Evolutionary conservation across 441 rosid species (phyloP), one percentile per base, ranked within the genome.

Genomic region (Arabidopsis lyrata): DNA sequence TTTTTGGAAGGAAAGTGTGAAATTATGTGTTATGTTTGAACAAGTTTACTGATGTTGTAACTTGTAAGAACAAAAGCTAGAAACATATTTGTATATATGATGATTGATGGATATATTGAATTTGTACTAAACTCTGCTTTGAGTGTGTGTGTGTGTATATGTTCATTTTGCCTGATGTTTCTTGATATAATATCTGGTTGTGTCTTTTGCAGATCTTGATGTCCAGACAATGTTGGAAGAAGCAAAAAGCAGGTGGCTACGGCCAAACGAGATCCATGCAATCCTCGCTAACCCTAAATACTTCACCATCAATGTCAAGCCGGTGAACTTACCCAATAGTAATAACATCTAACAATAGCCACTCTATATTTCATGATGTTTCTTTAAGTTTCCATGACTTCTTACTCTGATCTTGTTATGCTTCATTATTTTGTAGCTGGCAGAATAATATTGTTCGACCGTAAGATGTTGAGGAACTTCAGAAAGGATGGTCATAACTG

Each of bases 401-500:
- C 16, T 60, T 41, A 53, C 32, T 16, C 34, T 48, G n/a, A 44
- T 54, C 0, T 31, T 54, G 1, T 31, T 57, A 20, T 39, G 34
- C 53, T 53, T 14, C 18, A 14, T 20, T 62, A 10, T 8, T 50
- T 74, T 61, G 45, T 83, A 95, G 99, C 96, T 82, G 99, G 99
- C 36, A 82, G 77, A 13, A 78, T 93, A 56, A 76, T 86, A 55
- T 81, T 95, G 68, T 93, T 90, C 70, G 97, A 95, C 57, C 92
- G 99, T 48, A 95, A 90, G 88, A 90, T 85, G 94, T 90, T 95
- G 66, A 90, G 99, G 80, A 91, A 93, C 84, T 95, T 95, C 77
- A 83, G 99, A 68, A 93, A 87, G 75, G 99, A 95, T 83, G 97
- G 99, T 75, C 97, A 90, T 82, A 91, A 83, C 75, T 95, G 99